Evolutionary conservation across 2,329 filamentous ascomycete species (phyloP), one percentile per base, ranked within the genome.

Genomic region (Phialophora verrucosa): DNA sequence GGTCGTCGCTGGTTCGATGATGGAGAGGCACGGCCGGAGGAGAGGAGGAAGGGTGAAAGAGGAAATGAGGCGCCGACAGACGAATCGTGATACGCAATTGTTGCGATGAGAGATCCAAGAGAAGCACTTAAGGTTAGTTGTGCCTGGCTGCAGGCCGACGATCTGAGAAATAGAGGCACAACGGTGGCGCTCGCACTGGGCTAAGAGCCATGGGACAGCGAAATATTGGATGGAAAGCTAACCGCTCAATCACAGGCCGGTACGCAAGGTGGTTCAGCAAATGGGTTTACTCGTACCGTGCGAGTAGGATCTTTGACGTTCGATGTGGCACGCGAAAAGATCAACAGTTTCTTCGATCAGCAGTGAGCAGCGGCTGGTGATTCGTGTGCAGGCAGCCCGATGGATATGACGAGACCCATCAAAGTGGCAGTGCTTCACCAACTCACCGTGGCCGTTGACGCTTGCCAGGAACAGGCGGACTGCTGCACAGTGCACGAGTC

Each of bases 11-110:
- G 57, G 42, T 32, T 59, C 38, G 57, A 59, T n/a, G 57, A 29
- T 51, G 23, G 49, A 51, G 49, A 51, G 47, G 20, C 47, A 50
- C 6, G 25, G 25, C 47, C 47, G 31, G 44, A 11, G 14, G 35
- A 32, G 56, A 59, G 35, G n/a, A 31, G 27, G 38, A 50, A n/a
- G 38, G 38, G 47, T 59, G 57, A 50, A 59, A 50, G 42, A 59
- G 42, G 42, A 50, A 59, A 32, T 31, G 38, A 32, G 38, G 57
- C 42, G 57, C 25, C 42, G 57, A 20, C 42, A 32, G 20, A 50
- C 57, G 57, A 59, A 50, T 59, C 38, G 38, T 59, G 57, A 31
- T 50, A 59, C 44, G 57, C 27, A 47, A 7, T 27, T 27, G 17
- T 44, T 35, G 57, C 38, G 57, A 59, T 50, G 25, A 47, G 44